Conservation (phyloP, 2,329 filamentous ascomycete species). For the Macrophomina tecta region DNA sequence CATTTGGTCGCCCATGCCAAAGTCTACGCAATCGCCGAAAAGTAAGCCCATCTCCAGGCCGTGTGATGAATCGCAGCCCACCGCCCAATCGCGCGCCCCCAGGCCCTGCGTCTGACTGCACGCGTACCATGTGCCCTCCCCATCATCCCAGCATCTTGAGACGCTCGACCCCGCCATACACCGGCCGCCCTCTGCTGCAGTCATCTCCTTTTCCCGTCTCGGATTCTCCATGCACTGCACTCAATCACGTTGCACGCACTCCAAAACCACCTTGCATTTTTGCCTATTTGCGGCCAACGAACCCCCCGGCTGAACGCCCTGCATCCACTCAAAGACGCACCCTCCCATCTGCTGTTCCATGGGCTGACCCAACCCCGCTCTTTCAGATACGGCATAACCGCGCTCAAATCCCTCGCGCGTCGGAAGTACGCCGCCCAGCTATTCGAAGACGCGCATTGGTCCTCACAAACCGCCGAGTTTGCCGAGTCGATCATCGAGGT, state of each 20-base stretch:
- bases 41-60: conserved; percentile 43
- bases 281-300: background rate
- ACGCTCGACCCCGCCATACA: conserved; percentile 12
- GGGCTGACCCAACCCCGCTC: conserved; percentile 9
- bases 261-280: background rate
- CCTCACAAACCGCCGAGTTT: conserved; percentile 48
- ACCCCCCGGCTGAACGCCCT: background rate
- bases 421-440: conserved; percentile 55
- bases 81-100: conserved; percentile 30
- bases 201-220: conserved; percentile 27
- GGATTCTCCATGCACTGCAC: conserved; percentile 9
- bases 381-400: conserved; percentile 53
- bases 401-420: conserved; percentile 53
- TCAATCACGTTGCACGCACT: conserved; percentile 11
- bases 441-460: conserved; percentile 46
- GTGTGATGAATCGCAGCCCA: conserved; percentile 27
- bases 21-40: conserved; percentile 58
- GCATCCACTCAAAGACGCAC: conserved; percentile 4
- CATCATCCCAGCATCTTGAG: conserved; percentile 3
- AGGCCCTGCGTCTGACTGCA: conserved; percentile 21
- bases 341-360: conserved; percentile 5
- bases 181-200: conserved; percentile 7
- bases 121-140: background rate
- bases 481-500: conserved; percentile 56
- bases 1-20: conserved; percentile 54